Evolutionary conservation across 2,329 filamentous ascomycete species (phyloP), one percentile per base, ranked within the genome.

Genomic region (Pseudogymnoascus pannorum): DNA sequence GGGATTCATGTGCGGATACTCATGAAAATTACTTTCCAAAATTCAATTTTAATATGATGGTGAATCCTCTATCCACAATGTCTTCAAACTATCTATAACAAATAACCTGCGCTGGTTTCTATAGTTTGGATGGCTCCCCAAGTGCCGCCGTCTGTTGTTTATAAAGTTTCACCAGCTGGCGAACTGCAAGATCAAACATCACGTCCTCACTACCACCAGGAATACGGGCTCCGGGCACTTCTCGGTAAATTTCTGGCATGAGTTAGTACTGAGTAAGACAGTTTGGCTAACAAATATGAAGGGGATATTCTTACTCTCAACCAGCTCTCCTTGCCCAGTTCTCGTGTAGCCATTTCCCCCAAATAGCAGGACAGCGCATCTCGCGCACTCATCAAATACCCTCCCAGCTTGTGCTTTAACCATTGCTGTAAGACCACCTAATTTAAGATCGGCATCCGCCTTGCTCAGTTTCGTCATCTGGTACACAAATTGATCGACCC

Each of bases 181-280:
- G 75, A 2, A 91, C 80, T 1, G 85, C 84, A 40, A 91, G 74
- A 73, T 91, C 87, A 9, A 89, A 75, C 75, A 91, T 78, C 1
- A 91, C 87, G 70, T 91, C 88, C 70, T 91, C 88, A 5, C 82
- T 86, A 1, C 88, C 87, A 58, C 87, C 87, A 0, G 86, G 85
- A 48, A 88, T 85, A 38, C 82, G 75, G 1, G 81, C 77, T 1
- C 81, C 84, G 1, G 84, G 83, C 0, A 87, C 84, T 68, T 89
- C 85, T 22, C 85, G 78, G 66, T 82, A 84, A 42, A 87, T 84
- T 83, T 86, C 44, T 54, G 24, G 9, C n/a, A 54, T 18, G 12
- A 8, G 24, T 54, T 54, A 54, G 44, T 29, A 29, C 44, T 54
- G 44, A 9, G 4, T 18, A 29, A 29, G 8, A 29, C 29, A 12